Conservation (phyloP, 1,139 yeast species). For the Pneumocystis sp. region DNA sequence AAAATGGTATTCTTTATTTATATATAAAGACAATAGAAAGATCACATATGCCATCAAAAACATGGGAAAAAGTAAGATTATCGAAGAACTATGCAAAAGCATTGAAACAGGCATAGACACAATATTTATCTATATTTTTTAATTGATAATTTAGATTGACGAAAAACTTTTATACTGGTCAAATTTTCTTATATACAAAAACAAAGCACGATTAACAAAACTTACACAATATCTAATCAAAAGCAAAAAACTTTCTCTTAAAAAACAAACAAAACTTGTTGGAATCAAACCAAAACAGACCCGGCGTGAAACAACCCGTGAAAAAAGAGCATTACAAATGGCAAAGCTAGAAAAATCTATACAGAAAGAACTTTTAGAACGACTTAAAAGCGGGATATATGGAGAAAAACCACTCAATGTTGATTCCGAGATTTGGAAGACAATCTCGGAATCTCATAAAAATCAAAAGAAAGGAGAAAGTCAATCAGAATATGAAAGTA, state of each 20-base stretch:
- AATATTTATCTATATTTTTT: not conserved
- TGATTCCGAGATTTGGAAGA: slow-evolving; percentile 90
- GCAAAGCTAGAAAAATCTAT: slow-evolving; percentile 94
- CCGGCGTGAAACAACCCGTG: slow-evolving; percentile 85
- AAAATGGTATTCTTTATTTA: slow-evolving; percentile 74
- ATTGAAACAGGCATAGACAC: slow-evolving; percentile 38
- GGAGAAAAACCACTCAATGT: slow-evolving; percentile 96
- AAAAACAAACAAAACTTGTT: slow-evolving; percentile 82
- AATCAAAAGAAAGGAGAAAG: slow-evolving; percentile 49
- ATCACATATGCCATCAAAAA: slow-evolving; percentile 81
- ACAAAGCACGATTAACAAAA: slow-evolving; percentile 89
- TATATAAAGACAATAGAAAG: slow-evolving; percentile 97
- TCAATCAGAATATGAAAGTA: slow-evolving; percentile 48
- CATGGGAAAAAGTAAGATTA: slow-evolving; percentile 87
- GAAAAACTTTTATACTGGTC: slow-evolving; percentile 84
- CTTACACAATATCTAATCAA: slow-evolving; percentile 90
- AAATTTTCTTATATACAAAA: slow-evolving; percentile 74
- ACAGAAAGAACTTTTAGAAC: slow-evolving; percentile 82
- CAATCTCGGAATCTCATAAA: slow-evolving; percentile 59
- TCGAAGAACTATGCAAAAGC: slow-evolving; percentile 83
- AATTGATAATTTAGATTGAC: slow-evolving; percentile 34
- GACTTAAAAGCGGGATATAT: slow-evolving; percentile 93
- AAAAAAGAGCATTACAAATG: slow-evolving; percentile 89
- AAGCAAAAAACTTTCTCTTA: slow-evolving; percentile 83
- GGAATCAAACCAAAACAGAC: slow-evolving; percentile 87